Percentiles rank a stretch among this genome's conserved stretches.
Conservation (phyloP, 2,329 filamentous ascomycete genomes). For the Pseudocercospora pini-densiflorae region DNA sequence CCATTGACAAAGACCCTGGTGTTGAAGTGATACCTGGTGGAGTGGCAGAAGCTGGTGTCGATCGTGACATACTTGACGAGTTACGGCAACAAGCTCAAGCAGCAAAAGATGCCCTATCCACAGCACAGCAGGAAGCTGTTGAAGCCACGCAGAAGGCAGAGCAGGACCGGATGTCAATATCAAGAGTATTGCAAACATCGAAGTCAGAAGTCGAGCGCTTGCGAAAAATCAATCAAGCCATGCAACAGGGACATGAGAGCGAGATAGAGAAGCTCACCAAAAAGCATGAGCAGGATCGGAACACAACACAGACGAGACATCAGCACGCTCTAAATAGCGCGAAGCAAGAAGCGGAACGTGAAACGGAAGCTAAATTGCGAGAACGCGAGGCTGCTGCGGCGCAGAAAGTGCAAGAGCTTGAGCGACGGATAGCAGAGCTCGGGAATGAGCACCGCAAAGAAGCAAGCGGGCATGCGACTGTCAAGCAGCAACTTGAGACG, state of each 20-base stretch:
- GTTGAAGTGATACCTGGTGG: constrained; percentile 81
- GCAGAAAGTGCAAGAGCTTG: constrained; percentile 36
- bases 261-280: constrained; percentile 51
- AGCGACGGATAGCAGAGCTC: constrained; percentile 36
- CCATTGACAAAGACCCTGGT: constrained; percentile 88
- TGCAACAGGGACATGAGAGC: constrained; percentile 72
- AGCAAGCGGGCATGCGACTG: constrained; percentile 34
- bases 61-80: constrained; percentile 89
- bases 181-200: constrained; percentile 54
- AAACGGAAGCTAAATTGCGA: constrained; percentile 32
- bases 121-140: constrained; percentile 61
- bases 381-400: constrained; percentile 33
- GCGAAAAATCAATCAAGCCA: constrained; percentile 69
- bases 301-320: constrained; percentile 41
- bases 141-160: constrained; percentile 63
- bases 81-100: constrained; percentile 78
- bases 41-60: constrained; percentile 88
- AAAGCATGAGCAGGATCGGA: constrained; percentile 46
- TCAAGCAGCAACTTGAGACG: constrained; percentile 41
- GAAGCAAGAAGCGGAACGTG: constrained; percentile 35
- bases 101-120: constrained; percentile 65
- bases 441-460: constrained; percentile 38
- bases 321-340: constrained; percentile 34
- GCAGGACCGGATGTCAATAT: constrained; percentile 39
- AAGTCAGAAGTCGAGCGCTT: constrained; percentile 56